These are phyloP conservation scores for Nadsonia commutata DNA, from an alignment of 1,139 yeast species.

Conservation along the genomic window DNA sequence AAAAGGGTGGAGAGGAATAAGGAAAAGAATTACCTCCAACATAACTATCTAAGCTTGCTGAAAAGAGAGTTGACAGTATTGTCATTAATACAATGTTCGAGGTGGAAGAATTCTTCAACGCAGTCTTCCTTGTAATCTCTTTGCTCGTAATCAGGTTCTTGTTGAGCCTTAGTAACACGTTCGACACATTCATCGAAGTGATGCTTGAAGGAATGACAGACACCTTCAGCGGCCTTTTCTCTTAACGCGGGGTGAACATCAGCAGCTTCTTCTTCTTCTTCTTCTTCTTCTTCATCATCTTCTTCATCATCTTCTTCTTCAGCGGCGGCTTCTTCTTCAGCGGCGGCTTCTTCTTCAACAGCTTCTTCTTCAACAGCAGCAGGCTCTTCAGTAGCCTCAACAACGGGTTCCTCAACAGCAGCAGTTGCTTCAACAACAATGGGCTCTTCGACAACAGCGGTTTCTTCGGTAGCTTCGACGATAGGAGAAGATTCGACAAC, in stretches of 20 bases:
- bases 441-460: conserved; percentile 12
- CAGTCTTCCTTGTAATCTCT: conserved; percentile 89
- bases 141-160: conserved; percentile 69
- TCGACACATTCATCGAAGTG: conserved; percentile 92
- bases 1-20: not conserved
- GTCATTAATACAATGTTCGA: conserved; percentile 84
- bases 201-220: conserved; percentile 65
- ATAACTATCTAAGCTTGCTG: conserved; percentile 57
- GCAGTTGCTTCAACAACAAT: conserved; percentile 17
- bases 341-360: conserved; percentile 17
- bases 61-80: conserved; percentile 89
- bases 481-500: conserved; percentile 15
- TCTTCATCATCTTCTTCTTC: conserved; percentile 29
- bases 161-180: conserved; percentile 78
- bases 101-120: conserved; percentile 95
- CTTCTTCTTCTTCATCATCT: conserved; percentile 32
- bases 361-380: conserved; percentile 15
- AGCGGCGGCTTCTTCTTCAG: conserved; percentile 26
- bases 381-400: conserved; percentile 15
- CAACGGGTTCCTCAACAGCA: conserved; percentile 13
- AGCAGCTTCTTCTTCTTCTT: conserved; percentile 35
- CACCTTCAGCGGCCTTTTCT: conserved; percentile 36
- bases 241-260: conserved; percentile 20
- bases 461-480: conserved; percentile 15
- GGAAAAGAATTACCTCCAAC: not conserved